phyloP scores from a whole-genome alignment of 495 filamentous ascomycete genomes.

The Alectoria sarmentosa region DNA sequence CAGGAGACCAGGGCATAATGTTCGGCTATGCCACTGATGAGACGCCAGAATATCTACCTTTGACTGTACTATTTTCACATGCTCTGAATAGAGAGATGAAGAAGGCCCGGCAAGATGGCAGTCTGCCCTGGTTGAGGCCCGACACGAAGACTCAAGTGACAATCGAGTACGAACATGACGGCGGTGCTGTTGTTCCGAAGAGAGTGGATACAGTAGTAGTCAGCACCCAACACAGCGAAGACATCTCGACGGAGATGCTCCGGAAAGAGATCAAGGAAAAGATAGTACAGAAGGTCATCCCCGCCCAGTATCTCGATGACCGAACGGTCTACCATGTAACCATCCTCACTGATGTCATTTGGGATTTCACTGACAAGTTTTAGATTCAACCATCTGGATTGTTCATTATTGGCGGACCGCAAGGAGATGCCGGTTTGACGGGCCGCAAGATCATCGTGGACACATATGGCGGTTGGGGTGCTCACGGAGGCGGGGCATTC shows the following conservation, averaged over 20 bases:
- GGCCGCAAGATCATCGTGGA: constrained; percentile 99
- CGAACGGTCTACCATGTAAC: constrained; percentile 87
- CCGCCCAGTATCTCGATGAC: constrained; percentile 84
- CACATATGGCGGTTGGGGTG: constrained; percentile 99
- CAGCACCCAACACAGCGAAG: constrained; percentile 84
- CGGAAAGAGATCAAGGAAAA: constrained; percentile 95
- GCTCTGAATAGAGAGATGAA: constrained; percentile 93
- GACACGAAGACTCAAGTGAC: constrained; percentile 99
- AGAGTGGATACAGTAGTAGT: constrained; percentile 96
- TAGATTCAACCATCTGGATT: constrained; percentile 95
- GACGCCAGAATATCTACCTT: constrained; percentile 92
- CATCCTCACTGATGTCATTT: constrained; percentile 4
- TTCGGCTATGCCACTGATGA: constrained; percentile 99
- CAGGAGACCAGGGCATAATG: constrained; percentile 99
- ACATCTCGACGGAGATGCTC: constrained; percentile 86
- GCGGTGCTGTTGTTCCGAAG: constrained; percentile 83
- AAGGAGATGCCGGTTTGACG: constrained; percentile 97
- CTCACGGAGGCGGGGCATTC: constrained; percentile 99
- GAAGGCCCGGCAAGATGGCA: constrained; percentile 75
- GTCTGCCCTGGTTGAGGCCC: constrained; percentile 87
- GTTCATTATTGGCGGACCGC: constrained; percentile 98
- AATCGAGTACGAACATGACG: constrained; percentile 95
- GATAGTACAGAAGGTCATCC: constrained; percentile 92
- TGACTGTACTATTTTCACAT: constrained; percentile 89
- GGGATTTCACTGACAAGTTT: constrained; percentile 26